These are phyloP conservation scores for Dendrobium nobile DNA, from an alignment of 106 monocot species.

Conservation along the genomic window DNA sequence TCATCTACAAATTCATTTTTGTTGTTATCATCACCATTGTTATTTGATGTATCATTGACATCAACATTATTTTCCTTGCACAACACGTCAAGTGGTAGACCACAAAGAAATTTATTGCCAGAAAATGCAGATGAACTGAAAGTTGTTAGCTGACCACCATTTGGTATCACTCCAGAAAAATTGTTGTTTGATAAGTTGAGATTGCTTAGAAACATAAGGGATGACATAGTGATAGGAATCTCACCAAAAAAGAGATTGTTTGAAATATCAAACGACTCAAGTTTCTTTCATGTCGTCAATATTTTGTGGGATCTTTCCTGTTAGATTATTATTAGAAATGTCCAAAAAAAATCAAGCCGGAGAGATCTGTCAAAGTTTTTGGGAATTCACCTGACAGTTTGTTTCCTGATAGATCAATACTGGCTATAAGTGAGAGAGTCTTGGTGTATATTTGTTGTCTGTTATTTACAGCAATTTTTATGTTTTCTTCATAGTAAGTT, in stretches of 20 bases:
- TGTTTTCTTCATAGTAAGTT: background rate
- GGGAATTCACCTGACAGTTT: background rate
- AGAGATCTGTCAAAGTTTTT: background rate
- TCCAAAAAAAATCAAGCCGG: background rate
- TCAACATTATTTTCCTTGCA: background rate
- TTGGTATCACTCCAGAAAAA: conserved; percentile 8
- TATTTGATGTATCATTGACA: background rate
- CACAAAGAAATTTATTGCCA: conserved; percentile 1
- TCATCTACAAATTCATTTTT: background rate
- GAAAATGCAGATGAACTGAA: background rate
- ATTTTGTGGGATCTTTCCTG: conserved; percentile 6
- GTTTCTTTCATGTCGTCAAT: background rate
- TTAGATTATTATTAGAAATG: background rate
- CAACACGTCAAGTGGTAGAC: background rate
- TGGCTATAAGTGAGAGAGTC: background rate
- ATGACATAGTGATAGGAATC: too few relatives aligned
- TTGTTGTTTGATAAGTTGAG: background rate
- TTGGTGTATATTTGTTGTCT: background rate
- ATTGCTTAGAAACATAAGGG: too few relatives aligned
- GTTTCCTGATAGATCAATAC: conserved; percentile 5
- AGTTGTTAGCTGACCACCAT: conserved; percentile 8
- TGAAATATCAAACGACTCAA: conserved; percentile 3
- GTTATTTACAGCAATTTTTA: background rate
- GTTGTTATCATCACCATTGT: background rate
- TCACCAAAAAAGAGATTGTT: background rate